Evolutionary conservation across 371 early-diverging fungal species (phyloP).

Genomic region (Parasitella parasitica): DNA sequence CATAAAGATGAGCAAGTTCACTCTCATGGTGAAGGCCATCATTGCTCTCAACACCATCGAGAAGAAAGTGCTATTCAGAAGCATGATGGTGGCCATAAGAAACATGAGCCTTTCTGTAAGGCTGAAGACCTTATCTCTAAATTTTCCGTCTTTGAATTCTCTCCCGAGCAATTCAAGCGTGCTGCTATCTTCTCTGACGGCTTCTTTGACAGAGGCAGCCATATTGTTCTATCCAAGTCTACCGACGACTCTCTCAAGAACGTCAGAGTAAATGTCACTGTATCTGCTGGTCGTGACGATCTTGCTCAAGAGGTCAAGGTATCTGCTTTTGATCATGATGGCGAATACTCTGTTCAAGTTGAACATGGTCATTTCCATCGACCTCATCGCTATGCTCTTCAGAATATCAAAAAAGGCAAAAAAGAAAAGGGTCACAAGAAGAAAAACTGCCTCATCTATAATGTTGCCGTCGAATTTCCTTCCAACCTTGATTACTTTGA

Average conservation of each 20-base stretch:
- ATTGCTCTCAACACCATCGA: conserved; percentile 4
- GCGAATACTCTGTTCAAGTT: conserved; percentile 30
- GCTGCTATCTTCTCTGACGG: conserved; percentile 16
- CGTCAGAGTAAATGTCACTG: conserved; percentile 23
- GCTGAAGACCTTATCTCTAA: conserved; percentile 7
- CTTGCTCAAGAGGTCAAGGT: conserved; percentile 15
- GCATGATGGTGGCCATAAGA: not conserved
- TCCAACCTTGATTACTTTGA: conserved; percentile 19
- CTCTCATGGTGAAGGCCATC: not conserved
- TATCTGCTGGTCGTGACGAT: conserved; percentile 16
- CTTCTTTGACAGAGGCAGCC: conserved; percentile 14
- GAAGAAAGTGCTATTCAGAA: not conserved
- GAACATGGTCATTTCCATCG: conserved; percentile 18
- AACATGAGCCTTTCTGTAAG: conserved; percentile 17
- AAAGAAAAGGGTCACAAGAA: not conserved
- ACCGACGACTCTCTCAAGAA: conserved; percentile 9
- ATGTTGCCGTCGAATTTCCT: conserved; percentile 28
- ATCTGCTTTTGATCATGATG: conserved; percentile 30
- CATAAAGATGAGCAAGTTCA: not conserved
- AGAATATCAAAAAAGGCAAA: not conserved
- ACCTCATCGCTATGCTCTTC: not conserved
- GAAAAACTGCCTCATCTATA: conserved; percentile 25
- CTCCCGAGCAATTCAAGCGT: conserved; percentile 20
- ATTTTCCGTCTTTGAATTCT: conserved; percentile 18
- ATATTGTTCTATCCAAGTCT: conserved; percentile 15